phyloP scores from a whole-genome alignment of 306 rosid genomes.

The Crotalaria pallida region DNA sequence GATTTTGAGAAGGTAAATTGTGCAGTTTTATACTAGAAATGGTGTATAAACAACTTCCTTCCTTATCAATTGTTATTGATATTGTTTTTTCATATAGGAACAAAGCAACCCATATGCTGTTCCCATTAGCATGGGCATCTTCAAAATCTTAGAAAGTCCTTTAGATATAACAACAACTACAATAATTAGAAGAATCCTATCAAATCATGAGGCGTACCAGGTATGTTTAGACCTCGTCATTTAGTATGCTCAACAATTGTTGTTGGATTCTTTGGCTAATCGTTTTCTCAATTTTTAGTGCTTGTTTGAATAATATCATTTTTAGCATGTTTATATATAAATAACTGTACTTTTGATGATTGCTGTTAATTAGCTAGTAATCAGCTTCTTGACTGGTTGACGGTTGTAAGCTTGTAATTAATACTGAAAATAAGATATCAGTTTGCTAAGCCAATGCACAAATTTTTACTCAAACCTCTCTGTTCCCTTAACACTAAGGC shows the following conservation, averaged over 20 bases:
- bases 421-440: not conserved
- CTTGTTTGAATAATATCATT: not conserved
- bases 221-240: conserved; percentile 28
- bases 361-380: conserved; percentile 1
- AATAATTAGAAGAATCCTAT: conserved; percentile 79
- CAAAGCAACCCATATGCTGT: conserved; percentile 71
- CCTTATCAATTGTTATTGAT: conserved; percentile 18
- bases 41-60: not conserved
- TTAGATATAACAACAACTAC: conserved; percentile 81
- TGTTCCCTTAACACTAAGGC: not conserved
- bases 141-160: conserved; percentile 72
- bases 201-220: conserved; percentile 94
- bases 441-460: not conserved
- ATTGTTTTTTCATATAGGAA: conserved; percentile 47
- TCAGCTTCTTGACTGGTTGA: not conserved
- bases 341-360: not conserved
- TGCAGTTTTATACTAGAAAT: not conserved
- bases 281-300: not conserved
- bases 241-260: not conserved
- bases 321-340: not conserved
- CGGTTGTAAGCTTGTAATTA: too few species aligned
- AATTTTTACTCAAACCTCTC: not conserved
- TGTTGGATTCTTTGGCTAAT: not conserved
- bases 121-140: conserved; percentile 86
- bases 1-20: conserved; percentile 83